phyloP scores from a whole-genome alignment of 2,329 filamentous ascomycete species.

The Claviceps citrina region DNA sequence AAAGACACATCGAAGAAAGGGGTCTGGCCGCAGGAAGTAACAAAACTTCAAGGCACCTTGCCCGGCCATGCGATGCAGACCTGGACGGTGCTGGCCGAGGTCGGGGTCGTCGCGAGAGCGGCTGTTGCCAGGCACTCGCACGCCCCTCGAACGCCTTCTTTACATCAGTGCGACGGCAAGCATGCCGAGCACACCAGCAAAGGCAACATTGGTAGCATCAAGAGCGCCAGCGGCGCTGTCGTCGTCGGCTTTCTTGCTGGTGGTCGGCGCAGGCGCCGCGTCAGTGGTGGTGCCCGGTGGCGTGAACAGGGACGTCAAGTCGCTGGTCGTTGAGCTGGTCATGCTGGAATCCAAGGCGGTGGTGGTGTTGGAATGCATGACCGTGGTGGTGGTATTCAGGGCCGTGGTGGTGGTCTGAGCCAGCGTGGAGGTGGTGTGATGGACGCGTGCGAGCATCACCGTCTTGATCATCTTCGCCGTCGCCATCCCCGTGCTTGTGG shows the following conservation, averaged over 20 bases:
- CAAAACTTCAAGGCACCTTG: too few relatives aligned
- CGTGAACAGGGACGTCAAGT: too few relatives aligned
- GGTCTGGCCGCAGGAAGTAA: too few relatives aligned
- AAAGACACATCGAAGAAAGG: too few relatives aligned
- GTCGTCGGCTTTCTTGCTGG: conserved; percentile 23
- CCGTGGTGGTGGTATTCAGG: not conserved
- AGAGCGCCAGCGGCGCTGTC: conserved; percentile 29
- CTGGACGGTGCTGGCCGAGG: not conserved
- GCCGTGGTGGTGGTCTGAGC: not conserved
- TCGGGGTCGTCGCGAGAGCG: not conserved
- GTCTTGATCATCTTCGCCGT: conserved; percentile 31
- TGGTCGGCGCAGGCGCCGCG: conserved; percentile 17
- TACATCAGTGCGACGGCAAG: conserved; percentile 38
- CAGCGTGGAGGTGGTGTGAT: conserved; percentile 20
- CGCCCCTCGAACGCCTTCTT: conserved; percentile 5
- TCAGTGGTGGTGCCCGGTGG: too few relatives aligned
- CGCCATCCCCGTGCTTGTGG: too few relatives aligned
- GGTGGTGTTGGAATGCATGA: not conserved
- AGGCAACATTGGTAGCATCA: conserved; percentile 27
- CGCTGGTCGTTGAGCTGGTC: too few relatives aligned
- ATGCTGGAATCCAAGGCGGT: too few relatives aligned
- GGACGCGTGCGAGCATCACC: conserved; percentile 32
- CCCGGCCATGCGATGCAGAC: too few relatives aligned
- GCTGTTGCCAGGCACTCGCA: not conserved
- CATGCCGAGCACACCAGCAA: conserved; percentile 36